Evolutionary conservation across 2,329 filamentous ascomycete genomes (phyloP), one percentile per base, ranked within the genome.

Genomic region (Zymoseptoria passerinii): DNA sequence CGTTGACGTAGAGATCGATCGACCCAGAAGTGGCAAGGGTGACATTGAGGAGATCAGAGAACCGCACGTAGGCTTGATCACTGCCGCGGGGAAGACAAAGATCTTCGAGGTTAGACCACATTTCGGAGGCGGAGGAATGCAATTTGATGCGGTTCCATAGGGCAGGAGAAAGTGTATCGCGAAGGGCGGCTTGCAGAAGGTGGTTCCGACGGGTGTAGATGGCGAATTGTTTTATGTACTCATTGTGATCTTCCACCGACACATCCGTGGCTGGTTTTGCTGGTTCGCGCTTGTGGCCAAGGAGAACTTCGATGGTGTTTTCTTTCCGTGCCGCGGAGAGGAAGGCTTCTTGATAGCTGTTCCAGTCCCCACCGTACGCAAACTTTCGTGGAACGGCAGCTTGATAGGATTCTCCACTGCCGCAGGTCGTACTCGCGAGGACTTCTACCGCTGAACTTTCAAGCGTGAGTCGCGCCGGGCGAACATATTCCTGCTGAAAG

Each of bases 221-320:
- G 56, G 69, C 69, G 28, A 68, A 55, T 52, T 69, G 68, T 53
- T 69, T 69, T 63, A 71, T 63, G 59, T 71, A 69, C 50, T 71
- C 69, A 55, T 71, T 71, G 66, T 68, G 68, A 8, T 65, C 62
- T 54, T 70, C 67, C 19, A 70, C 64, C 19, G 63, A 58, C 27
- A 68, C 61, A 4, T 53, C 57, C 6, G 50, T 48, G 5, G 58
- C 18, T 5, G 67, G 67, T 13, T 58, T 58, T n/a, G 52, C n/a
- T 1, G 69, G 69, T 49, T 70, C 68, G 54, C 58, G 62, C 54
- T 69, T 70, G 19, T 52, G 59, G 29, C 67, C 69, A 9, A 61
- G 57, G 1, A 71, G 60, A 7, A 69, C 66, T 19, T 69, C 67
- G 19, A 62, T 58, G 18, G 67, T 68, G 55, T 70, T 71, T 59